Evolutionary conservation across 441 rosid genomes (phyloP), one percentile per base, ranked within the genome.

Genomic region (Bocquillonia castaneifolia): DNA sequence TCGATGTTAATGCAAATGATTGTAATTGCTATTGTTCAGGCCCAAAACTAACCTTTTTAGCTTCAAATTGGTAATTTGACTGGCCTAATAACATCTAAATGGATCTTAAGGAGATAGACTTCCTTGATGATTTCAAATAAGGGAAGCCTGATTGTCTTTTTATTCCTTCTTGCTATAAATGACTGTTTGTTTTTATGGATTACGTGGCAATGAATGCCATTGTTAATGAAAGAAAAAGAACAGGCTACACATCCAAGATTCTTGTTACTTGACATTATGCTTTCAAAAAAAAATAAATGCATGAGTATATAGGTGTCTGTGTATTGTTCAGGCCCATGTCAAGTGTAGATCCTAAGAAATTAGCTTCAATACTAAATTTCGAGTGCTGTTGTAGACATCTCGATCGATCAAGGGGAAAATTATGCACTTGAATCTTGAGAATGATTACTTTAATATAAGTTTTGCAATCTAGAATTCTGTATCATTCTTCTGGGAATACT

Each of bases 1-100:
- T 20, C 22, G 53, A 31, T 5, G 17, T 13, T 29, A n/a, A 72
- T 22, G 32, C 10, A 15, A 55, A 42, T 31, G 40, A 36, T 28
- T 22, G 53, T 66, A 51, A 15, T 32, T 36, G 44, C 12, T 56
- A 23, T 50, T 32, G 0, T 40, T 31, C 23, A 47, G 36, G 45
- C 18, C 28, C 53, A 51, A 10, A 29, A 22, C 57, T 51, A 22
- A 58, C 10, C 40, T 31, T 18, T 22, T 28, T 18, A 45, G 12
- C 18, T 32, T 23, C 6, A 59, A 59, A 20, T 59, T 68, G 25
- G 28, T 34, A 48, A 68, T 50, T 20, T 56, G 42, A 14, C 71
- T 53, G 31, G 39, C 64, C 10, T 14, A 22, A 17, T 25, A 61
- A 45, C 3, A 56, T 58, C 36, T 18, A 47, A 17, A 20, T 44